These are phyloP conservation scores for Apiospora malaysiana DNA, from an alignment of 2,329 filamentous ascomycete species.

Conservation along the genomic window DNA sequence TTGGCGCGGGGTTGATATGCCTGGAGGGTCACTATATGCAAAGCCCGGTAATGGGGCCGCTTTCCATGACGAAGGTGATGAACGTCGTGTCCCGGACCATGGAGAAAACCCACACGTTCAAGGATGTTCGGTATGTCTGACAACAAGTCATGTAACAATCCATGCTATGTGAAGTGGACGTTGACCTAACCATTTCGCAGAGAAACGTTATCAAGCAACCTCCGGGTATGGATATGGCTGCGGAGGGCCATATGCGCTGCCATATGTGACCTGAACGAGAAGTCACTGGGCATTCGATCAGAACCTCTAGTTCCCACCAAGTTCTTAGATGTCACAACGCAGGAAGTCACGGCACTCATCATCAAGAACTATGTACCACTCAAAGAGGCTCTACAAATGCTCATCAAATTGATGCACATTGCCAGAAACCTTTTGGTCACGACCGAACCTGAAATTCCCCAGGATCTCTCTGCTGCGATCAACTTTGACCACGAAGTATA, in stretches of 20 bases:
- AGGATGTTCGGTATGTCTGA: constrained; percentile 60
- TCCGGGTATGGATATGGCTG: constrained; percentile 70
- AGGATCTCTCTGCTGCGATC: constrained; percentile 69
- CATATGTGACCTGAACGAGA: constrained; percentile 63
- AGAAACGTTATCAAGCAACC: constrained; percentile 65
- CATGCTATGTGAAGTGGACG: constrained; percentile 17
- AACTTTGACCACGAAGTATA: constrained; percentile 71
- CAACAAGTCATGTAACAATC: background rate
- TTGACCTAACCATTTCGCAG: constrained; percentile 39
- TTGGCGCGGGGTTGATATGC: constrained; percentile 64
- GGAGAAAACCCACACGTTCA: constrained; percentile 67
- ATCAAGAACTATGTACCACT: constrained; percentile 66
- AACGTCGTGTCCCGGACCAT: constrained; percentile 65
- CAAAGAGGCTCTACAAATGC: constrained; percentile 66
- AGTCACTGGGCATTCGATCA: constrained; percentile 62
- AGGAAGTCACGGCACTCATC: constrained; percentile 67
- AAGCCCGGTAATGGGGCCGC: constrained; percentile 61
- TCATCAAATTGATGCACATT: constrained; percentile 73
- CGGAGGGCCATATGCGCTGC: constrained; percentile 66
- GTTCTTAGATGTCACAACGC: constrained; percentile 57
- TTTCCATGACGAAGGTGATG: constrained; percentile 59
- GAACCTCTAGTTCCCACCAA: constrained; percentile 60
- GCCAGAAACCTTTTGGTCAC: constrained; percentile 69
- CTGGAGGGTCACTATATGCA: constrained; percentile 67
- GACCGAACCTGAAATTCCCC: constrained; percentile 67